Evolutionary conservation across 495 filamentous ascomycete genomes (phyloP), one percentile per base, ranked within the genome.

Genomic region (Chaetomium tenue): DNA sequence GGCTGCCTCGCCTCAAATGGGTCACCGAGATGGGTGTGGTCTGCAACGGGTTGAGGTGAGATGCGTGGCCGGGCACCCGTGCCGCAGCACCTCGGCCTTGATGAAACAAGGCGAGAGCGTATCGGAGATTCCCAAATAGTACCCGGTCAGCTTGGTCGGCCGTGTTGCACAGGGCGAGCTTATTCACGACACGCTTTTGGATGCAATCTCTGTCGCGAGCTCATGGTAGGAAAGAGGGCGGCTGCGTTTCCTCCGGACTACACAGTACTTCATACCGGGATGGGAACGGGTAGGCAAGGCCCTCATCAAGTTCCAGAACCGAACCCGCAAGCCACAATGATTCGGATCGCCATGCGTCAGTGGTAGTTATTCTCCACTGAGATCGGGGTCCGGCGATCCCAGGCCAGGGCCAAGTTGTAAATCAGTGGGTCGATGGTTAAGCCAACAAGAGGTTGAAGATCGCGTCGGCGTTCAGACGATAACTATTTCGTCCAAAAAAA

Each of bases 61-160:
- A 26, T 13, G 39, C n/a, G 22, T 18, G 60, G n/a, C 51, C 26
- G 44, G 58, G 44, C n/a, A 2, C n/a, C 62, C 12, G 56, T 16
- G 56, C 39, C 56, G 56, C 28, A 30, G 6, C 15, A 33, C n/a
- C n/a, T 50, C n/a, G 20, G 33, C 7, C 13, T 1, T 37, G 9
- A 47, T 58, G 64, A 61, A 61, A 66, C 64, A 20, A 12, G 42
- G 64, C 22, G 58, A 23, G 44, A 51, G 46, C 58, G 39, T 46
- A 39, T 18, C 50, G 3, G 26, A 28, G 22, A 30, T 22, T 22
- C 44, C 25, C 20, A 30, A 42, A 61, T 42, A 52, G 58, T 30
- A 61, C 11, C n/a, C 13, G 44, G 58, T 18, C 2, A 12, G 22
- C 25, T 33, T 33, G 23, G 12, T 11, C 5, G 40, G 42, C 57